phyloP scores from a whole-genome alignment of 2,329 filamentous ascomycete genomes.

The Apiospora koreana region DNA sequence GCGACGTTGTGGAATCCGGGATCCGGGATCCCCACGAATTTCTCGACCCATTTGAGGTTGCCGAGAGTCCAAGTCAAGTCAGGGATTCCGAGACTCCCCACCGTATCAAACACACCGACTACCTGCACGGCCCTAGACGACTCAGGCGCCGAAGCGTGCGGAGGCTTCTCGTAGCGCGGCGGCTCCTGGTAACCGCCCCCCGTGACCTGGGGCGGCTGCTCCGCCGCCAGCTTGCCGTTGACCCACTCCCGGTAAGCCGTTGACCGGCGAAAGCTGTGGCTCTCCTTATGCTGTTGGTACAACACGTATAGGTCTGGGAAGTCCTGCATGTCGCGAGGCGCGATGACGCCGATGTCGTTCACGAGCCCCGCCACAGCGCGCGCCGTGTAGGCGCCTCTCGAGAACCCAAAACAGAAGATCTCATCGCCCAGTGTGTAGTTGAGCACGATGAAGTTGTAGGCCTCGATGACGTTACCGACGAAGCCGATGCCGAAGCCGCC shows the following conservation, averaged over 20 bases:
- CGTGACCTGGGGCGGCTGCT: background rate
- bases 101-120: slow-evolving; percentile 36
- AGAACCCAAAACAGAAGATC: slow-evolving; percentile 40
- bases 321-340: slow-evolving; percentile 17
- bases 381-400: slow-evolving; percentile 41
- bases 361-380: slow-evolving; percentile 41
- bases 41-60: slow-evolving; percentile 20
- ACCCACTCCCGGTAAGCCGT: slow-evolving; percentile 15
- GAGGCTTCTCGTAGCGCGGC: slow-evolving; percentile 10
- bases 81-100: slow-evolving; percentile 34
- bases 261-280: slow-evolving; percentile 15
- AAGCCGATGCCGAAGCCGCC: slow-evolving; percentile 17
- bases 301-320: slow-evolving; percentile 17
- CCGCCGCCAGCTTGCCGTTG: slow-evolving; percentile 11
- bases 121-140: slow-evolving; percentile 23
- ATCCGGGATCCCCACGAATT: slow-evolving; percentile 20
- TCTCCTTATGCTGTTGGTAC: slow-evolving; percentile 16
- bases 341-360: slow-evolving; percentile 23
- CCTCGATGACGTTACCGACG: slow-evolving; percentile 26
- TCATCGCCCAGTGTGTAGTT: slow-evolving; percentile 39
- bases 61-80: slow-evolving; percentile 18
- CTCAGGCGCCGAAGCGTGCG: slow-evolving; percentile 12
- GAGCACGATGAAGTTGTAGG: slow-evolving; percentile 39
- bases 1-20: slow-evolving; percentile 18
- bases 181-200: background rate